Percentiles rank a stretch among this genome's conserved stretches.
These are phyloP conservation scores for Chytriomyces sp. DNA, from an alignment of 192 early-diverging fungal genomes.

Conservation along the genomic window DNA sequence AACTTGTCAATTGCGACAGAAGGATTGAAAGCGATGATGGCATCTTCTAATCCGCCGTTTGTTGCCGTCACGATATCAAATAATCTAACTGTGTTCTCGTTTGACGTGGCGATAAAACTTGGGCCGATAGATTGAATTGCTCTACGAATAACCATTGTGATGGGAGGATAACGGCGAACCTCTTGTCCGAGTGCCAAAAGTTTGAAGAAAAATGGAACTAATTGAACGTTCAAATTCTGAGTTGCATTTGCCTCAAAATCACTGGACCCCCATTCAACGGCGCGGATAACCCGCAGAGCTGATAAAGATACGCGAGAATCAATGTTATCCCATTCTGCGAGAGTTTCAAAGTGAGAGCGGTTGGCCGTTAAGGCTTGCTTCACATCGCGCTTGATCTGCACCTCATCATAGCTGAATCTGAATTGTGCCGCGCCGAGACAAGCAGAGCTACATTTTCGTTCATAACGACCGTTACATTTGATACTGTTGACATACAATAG, in stretches of 20 bases:
- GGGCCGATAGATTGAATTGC: slow-evolving; percentile 21
- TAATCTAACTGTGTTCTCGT: slow-evolving; percentile 18
- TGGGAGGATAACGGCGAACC: slow-evolving; percentile 26
- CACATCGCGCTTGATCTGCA: slow-evolving; percentile 28
- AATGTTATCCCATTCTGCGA: slow-evolving; percentile 33
- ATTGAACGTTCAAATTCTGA: not conserved
- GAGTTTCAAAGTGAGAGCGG: slow-evolving; percentile 22
- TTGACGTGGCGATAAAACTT: slow-evolving; percentile 22
- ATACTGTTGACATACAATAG: slow-evolving; percentile 34
- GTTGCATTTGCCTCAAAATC: not conserved
- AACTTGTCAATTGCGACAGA: slow-evolving; percentile 27
- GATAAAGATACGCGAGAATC: slow-evolving; percentile 29
- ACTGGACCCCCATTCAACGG: slow-evolving; percentile 23
- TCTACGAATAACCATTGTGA: slow-evolving; percentile 3
- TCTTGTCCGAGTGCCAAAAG: not conserved
- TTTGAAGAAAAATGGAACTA: slow-evolving; percentile 26
- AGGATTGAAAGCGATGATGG: slow-evolving; percentile 34
- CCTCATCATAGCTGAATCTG: slow-evolving; percentile 27
- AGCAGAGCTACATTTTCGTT: slow-evolving; percentile 35
- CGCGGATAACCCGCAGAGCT: slow-evolving; percentile 18
- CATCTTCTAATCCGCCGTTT: not conserved
- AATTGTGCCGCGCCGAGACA: slow-evolving; percentile 38
- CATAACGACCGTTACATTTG: slow-evolving; percentile 22
- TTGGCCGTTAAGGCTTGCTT: slow-evolving; percentile 27
- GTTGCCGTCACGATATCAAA: slow-evolving; percentile 24